A percentile compares a stretch with the other conserved stretches of the same genome.
These are phyloP conservation scores for Lupinus albus DNA, from an alignment of 306 rosid genomes.

Conservation along the genomic window DNA sequence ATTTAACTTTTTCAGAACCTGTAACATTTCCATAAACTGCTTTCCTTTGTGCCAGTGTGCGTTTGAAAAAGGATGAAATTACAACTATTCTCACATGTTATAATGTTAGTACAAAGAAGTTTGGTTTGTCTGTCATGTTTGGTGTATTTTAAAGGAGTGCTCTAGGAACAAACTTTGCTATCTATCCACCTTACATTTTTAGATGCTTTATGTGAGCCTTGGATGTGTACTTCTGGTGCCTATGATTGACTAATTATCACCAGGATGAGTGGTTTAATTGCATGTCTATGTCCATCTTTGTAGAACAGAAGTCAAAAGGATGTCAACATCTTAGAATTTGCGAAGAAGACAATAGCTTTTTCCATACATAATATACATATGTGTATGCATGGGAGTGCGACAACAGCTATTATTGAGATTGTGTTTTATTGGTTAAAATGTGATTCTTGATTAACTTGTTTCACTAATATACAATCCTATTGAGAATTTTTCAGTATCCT, in stretches of 20 bases:
- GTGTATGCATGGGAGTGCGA: no score
- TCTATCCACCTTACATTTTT: not conserved
- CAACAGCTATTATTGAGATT: not conserved
- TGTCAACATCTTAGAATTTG: not conserved
- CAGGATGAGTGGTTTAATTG: conserved; percentile 6
- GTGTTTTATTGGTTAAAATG: conserved; percentile 23
- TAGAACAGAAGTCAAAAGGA: not conserved
- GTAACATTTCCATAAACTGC: conserved; percentile 10
- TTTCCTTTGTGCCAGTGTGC: not conserved
- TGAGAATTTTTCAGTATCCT: conserved; percentile 61
- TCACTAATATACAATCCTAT: conserved; percentile 3
- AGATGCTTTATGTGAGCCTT: conserved; percentile 17
- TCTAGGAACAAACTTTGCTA: conserved; percentile 17
- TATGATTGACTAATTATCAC: conserved; percentile 6
- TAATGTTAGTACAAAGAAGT: conserved; percentile 8
- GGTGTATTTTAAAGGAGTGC: conserved; percentile 6
- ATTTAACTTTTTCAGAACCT: not conserved
- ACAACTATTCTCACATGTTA: not conserved
- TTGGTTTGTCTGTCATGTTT: conserved; percentile 22
- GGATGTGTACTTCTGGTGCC: conserved; percentile 11
- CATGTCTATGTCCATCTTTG: conserved; percentile 4
- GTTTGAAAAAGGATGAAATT: conserved; percentile 17
- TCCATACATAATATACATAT: not conserved
- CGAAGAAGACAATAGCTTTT: not conserved
- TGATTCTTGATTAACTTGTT: conserved; percentile 30